These are phyloP conservation scores for Camillea tinctor DNA, from an alignment of 2,329 filamentous ascomycete species.

Conservation along the genomic window DNA sequence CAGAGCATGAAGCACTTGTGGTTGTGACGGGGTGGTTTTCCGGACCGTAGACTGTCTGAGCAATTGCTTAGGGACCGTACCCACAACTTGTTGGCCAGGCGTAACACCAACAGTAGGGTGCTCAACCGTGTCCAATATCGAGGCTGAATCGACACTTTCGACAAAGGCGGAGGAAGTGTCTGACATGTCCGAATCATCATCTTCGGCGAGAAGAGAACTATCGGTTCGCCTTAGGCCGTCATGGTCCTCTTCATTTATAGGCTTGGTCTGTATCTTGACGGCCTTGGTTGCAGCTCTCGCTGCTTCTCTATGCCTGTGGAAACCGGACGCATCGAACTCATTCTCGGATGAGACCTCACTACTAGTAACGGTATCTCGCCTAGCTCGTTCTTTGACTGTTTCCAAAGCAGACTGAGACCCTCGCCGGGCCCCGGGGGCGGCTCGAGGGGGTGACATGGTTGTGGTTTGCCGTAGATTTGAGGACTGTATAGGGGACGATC, in stretches of 20 bases:
- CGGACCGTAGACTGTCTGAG: slow-evolving; percentile 62
- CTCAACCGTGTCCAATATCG: slow-evolving; percentile 65
- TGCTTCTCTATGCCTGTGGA: slow-evolving; percentile 62
- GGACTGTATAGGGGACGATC: slow-evolving; percentile 79
- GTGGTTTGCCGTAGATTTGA: slow-evolving; percentile 59
- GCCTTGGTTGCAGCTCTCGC: slow-evolving; percentile 56
- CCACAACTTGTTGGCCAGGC: slow-evolving; percentile 57
- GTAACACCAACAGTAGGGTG: slow-evolving; percentile 56
- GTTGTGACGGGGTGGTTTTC: slow-evolving; percentile 56
- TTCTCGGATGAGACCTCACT: slow-evolving; percentile 83
- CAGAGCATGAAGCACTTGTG: slow-evolving; percentile 61
- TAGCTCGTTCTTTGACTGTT: slow-evolving; percentile 65
- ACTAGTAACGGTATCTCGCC: slow-evolving; percentile 76
- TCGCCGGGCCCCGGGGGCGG: slow-evolving; percentile 49
- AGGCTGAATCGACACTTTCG: slow-evolving; percentile 68
- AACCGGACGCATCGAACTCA: slow-evolving; percentile 67
- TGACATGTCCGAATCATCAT: slow-evolving; percentile 60
- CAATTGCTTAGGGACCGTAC: slow-evolving; percentile 62
- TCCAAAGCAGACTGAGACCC: slow-evolving; percentile 72
- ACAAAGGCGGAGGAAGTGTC: slow-evolving; percentile 65
- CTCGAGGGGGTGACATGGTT: slow-evolving; percentile 46
- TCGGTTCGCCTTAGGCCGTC: slow-evolving; percentile 42
- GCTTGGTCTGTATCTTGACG: slow-evolving; percentile 51
- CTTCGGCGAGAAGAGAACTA: slow-evolving; percentile 54
- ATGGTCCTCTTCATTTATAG: slow-evolving; percentile 48